phyloP scores from a whole-genome alignment of 495 filamentous ascomycete genomes.

The Lepidopterella palustris region DNA sequence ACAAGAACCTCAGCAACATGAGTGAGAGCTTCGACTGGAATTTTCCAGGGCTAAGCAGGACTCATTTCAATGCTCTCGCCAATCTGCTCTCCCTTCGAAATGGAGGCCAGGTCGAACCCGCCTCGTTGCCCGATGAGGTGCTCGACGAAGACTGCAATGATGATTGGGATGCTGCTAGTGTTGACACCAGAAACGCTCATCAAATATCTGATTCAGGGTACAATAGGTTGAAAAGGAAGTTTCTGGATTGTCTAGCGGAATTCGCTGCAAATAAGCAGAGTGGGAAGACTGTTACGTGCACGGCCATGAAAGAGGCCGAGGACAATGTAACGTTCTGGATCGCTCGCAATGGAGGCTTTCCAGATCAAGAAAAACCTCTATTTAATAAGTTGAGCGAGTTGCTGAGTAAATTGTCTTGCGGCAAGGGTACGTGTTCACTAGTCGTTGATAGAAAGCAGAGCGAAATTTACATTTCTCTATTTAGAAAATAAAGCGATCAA shows the following conservation, averaged over 20 bases:
- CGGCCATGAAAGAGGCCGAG: constrained; percentile 11
- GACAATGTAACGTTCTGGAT: constrained; percentile 10
- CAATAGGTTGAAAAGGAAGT: constrained; percentile 4
- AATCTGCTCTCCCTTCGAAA: constrained; percentile 15
- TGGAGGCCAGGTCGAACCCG: constrained; percentile 6
- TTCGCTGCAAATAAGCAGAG: constrained; percentile 10
- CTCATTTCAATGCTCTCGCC: constrained; percentile 9
- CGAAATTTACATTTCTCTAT: neutral
- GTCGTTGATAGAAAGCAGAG: neutral
- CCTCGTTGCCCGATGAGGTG: constrained; percentile 4
- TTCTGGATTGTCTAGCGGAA: constrained; percentile 13
- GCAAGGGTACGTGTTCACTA: neutral
- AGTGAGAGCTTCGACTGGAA: constrained; percentile 12
- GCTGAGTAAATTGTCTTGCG: neutral
- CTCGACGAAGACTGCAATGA: constrained; percentile 7
- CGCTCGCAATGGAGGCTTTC: constrained; percentile 9
- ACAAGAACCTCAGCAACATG: constrained; percentile 1
- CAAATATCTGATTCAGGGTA: constrained; percentile 7
- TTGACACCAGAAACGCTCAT: constrained; percentile 7
- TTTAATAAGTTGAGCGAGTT: constrained; percentile 2
- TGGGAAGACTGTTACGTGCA: constrained; percentile 3
- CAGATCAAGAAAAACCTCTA: constrained; percentile 2
- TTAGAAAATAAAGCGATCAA: neutral
- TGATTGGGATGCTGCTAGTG: constrained; percentile 3
- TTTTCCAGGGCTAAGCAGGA: constrained; percentile 6